phyloP scores from a whole-genome alignment of 2,329 filamentous ascomycete species.

The Podosphaera xanthii region DNA sequence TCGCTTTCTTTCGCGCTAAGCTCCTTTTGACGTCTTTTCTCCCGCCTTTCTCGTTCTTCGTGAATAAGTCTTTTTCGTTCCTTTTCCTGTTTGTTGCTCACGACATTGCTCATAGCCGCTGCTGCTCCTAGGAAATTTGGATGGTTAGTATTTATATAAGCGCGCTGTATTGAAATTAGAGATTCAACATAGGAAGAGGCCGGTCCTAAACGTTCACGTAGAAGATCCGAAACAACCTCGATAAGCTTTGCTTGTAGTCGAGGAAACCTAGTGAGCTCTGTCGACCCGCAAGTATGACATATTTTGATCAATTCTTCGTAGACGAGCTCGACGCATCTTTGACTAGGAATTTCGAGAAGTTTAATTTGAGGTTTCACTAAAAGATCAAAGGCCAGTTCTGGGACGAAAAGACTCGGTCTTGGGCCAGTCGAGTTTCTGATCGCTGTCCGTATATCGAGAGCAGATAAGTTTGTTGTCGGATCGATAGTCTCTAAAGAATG shows the following conservation, averaged over 20 bases:
- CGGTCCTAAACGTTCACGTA: constrained; percentile 78
- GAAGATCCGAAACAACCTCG: constrained; percentile 86
- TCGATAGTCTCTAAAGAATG: constrained; percentile 92
- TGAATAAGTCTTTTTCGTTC: constrained; percentile 61
- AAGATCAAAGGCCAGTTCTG: constrained; percentile 90
- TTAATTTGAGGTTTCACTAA: constrained; percentile 98
- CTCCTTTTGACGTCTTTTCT: constrained; percentile 65
- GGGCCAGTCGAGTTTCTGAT: constrained; percentile 96
- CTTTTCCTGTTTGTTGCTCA: constrained; percentile 81
- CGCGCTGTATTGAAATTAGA: constrained; percentile 86
- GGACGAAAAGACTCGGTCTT: constrained; percentile 84
- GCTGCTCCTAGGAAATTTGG: constrained; percentile 95
- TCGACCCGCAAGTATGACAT: constrained; percentile 92
- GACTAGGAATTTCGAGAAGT: constrained; percentile 78
- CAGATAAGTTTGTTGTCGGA: constrained; percentile 82
- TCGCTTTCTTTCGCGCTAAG: constrained; percentile 57
- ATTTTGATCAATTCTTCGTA: constrained; percentile 99
- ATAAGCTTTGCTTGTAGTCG: constrained; percentile 90
- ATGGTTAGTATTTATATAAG: constrained; percentile 98
- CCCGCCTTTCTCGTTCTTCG: constrained; percentile 69
- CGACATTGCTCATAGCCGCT: constrained; percentile 91
- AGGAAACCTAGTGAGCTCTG: constrained; percentile 76
- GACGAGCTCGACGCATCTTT: constrained; percentile 90
- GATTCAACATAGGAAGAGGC: constrained; percentile 85
- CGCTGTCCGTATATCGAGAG: constrained; percentile 84